A percentile compares a stretch with the other conserved stretches of the same genome.
These are phyloP conservation scores for Lophiostoma macrostomum DNA, from an alignment of 495 filamentous ascomycete genomes.

Conservation along the genomic window DNA sequence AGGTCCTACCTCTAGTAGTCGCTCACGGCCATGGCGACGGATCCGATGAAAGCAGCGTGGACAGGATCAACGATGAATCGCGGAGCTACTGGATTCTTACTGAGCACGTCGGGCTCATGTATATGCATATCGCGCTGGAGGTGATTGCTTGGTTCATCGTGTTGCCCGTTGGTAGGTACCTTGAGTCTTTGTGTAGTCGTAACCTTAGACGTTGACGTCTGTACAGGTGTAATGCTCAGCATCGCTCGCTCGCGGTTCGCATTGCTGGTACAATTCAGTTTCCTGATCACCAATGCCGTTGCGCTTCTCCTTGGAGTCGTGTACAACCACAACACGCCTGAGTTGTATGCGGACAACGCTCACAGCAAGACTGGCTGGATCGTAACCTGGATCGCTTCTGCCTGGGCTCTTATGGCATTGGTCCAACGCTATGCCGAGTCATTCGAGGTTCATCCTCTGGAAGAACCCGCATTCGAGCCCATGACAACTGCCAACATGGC, in stretches of 20 bases:
- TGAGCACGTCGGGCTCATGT: slow-evolving; percentile 64
- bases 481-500: slow-evolving; percentile 66
- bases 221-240: slow-evolving; percentile 76
- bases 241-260: slow-evolving; percentile 74
- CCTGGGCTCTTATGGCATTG: slow-evolving; percentile 67
- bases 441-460: slow-evolving; percentile 48
- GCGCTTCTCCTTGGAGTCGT: slow-evolving; percentile 70
- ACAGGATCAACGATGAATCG: slow-evolving; percentile 18
- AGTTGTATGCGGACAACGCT: slow-evolving; percentile 83
- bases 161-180: slow-evolving; percentile 69
- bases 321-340: slow-evolving; percentile 79
- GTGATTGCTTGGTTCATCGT: slow-evolving; percentile 76
- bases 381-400: slow-evolving; percentile 65
- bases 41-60: slow-evolving; percentile 17
- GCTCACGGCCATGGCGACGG: slow-evolving; percentile 40
- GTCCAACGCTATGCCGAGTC: slow-evolving; percentile 40
- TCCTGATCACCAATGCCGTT: slow-evolving; percentile 67
- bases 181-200: background rate
- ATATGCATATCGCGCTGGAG: slow-evolving; percentile 79
- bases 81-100: slow-evolving; percentile 72
- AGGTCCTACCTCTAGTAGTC: slow-evolving; percentile 35
- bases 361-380: slow-evolving; percentile 91
- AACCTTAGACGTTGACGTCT: slow-evolving; percentile 3
- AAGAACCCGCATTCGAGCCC: slow-evolving; percentile 57
- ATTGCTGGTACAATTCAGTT: slow-evolving; percentile 69